phyloP scores from a whole-genome alignment of 2,329 filamentous ascomycete species.

The Aspergillus caelatus region DNA sequence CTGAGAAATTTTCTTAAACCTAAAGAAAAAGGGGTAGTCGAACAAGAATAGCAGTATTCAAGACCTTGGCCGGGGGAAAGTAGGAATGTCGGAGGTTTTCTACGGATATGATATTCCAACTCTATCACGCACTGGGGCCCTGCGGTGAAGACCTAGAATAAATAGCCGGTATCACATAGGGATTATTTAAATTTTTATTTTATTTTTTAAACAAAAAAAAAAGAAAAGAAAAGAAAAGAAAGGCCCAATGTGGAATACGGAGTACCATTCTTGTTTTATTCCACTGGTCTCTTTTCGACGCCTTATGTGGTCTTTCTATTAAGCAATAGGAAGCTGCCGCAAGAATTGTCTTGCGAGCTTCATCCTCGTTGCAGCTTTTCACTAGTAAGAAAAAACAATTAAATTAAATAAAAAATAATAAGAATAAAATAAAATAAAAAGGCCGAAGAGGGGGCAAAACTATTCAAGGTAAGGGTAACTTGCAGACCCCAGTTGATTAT shows the following conservation, averaged over 20 bases:
- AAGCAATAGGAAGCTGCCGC: constrained; percentile 1
- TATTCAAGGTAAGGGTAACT: background rate
- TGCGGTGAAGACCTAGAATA: constrained; percentile 3
- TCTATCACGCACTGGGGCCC: background rate
- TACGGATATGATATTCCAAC: constrained; percentile 2
- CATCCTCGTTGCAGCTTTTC: background rate
- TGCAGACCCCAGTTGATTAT: background rate
- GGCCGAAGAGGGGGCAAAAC: background rate
- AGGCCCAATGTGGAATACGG: background rate
- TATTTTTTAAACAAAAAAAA: too few relatives aligned
- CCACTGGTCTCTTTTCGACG: background rate
- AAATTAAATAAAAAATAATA: background rate
- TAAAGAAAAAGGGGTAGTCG: background rate
- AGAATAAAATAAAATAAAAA: background rate
- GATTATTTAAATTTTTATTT: background rate
- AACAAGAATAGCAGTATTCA: background rate
- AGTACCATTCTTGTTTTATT: constrained; percentile 5
- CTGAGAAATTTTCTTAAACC: background rate
- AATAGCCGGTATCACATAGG: background rate
- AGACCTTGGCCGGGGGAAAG: background rate
- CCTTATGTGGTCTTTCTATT: background rate
- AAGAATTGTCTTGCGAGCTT: background rate
- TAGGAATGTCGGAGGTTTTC: background rate
- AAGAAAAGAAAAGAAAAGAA: background rate
- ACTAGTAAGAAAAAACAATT: background rate